Percentiles rank a stretch among this genome's conserved stretches.
These are phyloP conservation scores for Paxillus rubicundulus DNA, from an alignment of 768 basidiomycete species.

Conservation along the genomic window DNA sequence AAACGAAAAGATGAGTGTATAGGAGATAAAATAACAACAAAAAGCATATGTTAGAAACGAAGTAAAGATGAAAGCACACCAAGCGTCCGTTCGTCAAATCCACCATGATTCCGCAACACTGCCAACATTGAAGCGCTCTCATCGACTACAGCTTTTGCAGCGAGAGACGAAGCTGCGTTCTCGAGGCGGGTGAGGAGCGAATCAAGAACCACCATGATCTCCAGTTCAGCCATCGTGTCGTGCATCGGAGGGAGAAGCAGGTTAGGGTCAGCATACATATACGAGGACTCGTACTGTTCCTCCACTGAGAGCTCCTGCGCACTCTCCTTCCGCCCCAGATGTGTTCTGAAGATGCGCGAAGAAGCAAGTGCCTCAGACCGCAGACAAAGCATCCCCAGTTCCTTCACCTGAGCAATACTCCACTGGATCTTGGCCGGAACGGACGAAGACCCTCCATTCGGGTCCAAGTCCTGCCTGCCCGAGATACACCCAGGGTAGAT, in stretches of 20 bases:
- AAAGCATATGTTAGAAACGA: slow-evolving; percentile 13
- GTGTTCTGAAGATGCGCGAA: slow-evolving; percentile 53
- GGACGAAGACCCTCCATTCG: slow-evolving; percentile 21
- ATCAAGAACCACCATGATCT: slow-evolving; percentile 73
- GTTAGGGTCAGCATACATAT: slow-evolving; percentile 58
- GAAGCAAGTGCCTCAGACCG: slow-evolving; percentile 77
- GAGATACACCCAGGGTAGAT: slow-evolving; percentile 77
- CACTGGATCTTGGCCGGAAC: slow-evolving; percentile 50
- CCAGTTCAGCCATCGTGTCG: slow-evolving; percentile 67
- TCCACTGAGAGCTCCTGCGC: slow-evolving; percentile 22
- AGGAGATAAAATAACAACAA: not conserved
- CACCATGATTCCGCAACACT: slow-evolving; percentile 36
- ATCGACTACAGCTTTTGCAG: slow-evolving; percentile 9
- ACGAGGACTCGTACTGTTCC: slow-evolving; percentile 29
- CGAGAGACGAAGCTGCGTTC: slow-evolving; percentile 53
- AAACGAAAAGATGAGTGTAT: not conserved
- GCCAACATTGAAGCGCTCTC: slow-evolving; percentile 31
- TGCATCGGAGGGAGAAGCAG: slow-evolving; percentile 66
- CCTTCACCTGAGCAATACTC: slow-evolving; percentile 70
- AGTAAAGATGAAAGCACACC: slow-evolving; percentile 39
- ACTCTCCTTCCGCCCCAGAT: slow-evolving; percentile 35
- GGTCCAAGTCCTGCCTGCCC: slow-evolving; percentile 63
- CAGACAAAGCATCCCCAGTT: slow-evolving; percentile 70
- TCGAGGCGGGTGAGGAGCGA: slow-evolving; percentile 73
- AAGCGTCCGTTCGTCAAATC: slow-evolving; percentile 50